phyloP scores from a whole-genome alignment of 768 basidiomycete species.

The Serendipita sp. region DNA sequence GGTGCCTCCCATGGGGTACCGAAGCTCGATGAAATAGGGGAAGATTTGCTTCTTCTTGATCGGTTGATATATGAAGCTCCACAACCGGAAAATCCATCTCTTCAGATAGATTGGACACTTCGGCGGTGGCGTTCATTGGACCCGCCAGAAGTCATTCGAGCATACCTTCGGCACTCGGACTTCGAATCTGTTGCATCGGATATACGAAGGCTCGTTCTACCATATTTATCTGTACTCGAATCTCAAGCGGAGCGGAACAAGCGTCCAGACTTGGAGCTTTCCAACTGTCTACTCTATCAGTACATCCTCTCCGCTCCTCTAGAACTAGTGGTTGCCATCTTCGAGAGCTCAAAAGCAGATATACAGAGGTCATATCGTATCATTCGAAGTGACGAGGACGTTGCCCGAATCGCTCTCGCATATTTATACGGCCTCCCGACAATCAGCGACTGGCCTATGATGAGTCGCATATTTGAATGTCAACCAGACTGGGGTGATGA shows the following conservation, averaged over 20 bases:
- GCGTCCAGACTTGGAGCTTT: conserved; percentile 47
- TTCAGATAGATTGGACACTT: conserved; percentile 49
- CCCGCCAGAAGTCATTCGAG: conserved; percentile 46
- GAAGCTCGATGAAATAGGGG: conserved; percentile 70
- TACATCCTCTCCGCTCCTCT: conserved; percentile 57
- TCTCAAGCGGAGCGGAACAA: conserved; percentile 72
- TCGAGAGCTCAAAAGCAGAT: conserved; percentile 86
- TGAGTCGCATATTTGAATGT: conserved; percentile 92
- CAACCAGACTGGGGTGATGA: conserved; percentile 74
- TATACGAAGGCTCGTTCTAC: conserved; percentile 65
- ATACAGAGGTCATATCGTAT: conserved; percentile 53
- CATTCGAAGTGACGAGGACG: conserved; percentile 65
- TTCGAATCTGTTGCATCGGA: conserved; percentile 47
- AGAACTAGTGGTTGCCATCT: conserved; percentile 53
- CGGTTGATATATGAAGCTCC: conserved; percentile 74
- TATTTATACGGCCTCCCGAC: conserved; percentile 72
- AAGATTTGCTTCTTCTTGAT: conserved; percentile 78
- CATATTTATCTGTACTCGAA: conserved; percentile 87
- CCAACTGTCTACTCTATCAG: conserved; percentile 49
- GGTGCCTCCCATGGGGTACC: conserved; percentile 68
- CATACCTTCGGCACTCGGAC: conserved; percentile 63
- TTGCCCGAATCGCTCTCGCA: conserved; percentile 73
- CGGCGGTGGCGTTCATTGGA: conserved; percentile 53
- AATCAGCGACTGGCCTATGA: conserved; percentile 57
- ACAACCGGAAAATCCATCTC: conserved; percentile 26